phyloP scores from a whole-genome alignment of 176 grass and related monocot species.

The Eleusine coracana region DNA sequence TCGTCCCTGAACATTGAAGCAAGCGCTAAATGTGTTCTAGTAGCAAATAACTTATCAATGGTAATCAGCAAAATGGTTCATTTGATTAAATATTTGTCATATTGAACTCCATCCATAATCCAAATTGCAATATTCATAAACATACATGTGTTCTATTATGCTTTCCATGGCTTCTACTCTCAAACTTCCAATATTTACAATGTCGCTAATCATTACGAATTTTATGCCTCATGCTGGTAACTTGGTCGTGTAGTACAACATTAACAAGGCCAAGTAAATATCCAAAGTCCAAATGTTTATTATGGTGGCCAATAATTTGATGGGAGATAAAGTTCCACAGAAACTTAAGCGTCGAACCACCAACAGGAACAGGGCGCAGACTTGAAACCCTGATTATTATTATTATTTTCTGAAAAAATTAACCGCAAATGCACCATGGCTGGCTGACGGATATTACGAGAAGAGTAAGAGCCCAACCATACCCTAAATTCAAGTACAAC shows the following conservation, averaged over 20 bases:
- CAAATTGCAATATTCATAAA: neutral
- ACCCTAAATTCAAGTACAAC: neutral
- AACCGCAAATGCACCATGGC: neutral
- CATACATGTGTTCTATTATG: neutral
- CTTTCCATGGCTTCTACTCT: neutral
- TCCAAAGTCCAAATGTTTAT: neutral
- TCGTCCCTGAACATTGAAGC: neutral
- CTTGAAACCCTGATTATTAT: neutral
- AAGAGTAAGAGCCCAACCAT: neutral
- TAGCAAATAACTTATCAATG: neutral
- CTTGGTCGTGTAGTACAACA: neutral
- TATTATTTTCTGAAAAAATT: neutral
- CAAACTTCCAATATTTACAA: neutral
- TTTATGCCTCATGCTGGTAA: no score
- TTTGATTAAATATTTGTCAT: neutral
- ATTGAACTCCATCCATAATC: neutral
- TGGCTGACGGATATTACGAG: no score
- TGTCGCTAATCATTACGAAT: neutral
- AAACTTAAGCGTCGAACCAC: neutral
- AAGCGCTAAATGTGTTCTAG: neutral
- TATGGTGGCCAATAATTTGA: neutral
- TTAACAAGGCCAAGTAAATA: neutral
- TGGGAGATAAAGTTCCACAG: neutral
- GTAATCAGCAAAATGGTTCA: neutral
- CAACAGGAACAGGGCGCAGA: neutral